A percentile compares a stretch with the other conserved stretches of the same genome.
Evolutionary conservation across 2,329 filamentous ascomycete genomes (phyloP).

Genomic region (Aspergillus sp.): DNA sequence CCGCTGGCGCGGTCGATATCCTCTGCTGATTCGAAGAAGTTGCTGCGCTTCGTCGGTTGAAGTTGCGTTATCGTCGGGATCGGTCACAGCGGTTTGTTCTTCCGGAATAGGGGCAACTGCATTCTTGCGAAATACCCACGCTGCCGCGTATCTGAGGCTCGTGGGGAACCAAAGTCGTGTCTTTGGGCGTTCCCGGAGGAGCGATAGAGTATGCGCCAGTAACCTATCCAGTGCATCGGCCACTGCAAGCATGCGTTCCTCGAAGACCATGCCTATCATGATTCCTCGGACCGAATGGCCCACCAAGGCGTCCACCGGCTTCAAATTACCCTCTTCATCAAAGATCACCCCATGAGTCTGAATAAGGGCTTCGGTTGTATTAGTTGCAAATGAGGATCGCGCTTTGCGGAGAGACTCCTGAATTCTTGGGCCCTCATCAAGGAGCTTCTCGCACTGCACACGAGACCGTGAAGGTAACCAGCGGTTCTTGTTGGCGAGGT

Average conservation of each 20-base stretch:
- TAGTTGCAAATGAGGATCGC: slow-evolving; percentile 16
- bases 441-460: slow-evolving; percentile 14
- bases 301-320: slow-evolving; percentile 2
- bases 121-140: slow-evolving; percentile 32
- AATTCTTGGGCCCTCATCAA: slow-evolving; percentile 12
- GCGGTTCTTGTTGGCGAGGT: slow-evolving; percentile 22
- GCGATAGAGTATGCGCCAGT: slow-evolving; percentile 30
- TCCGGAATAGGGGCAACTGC: slow-evolving; percentile 17
- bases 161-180: slow-evolving; percentile 40
- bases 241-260: slow-evolving; percentile 36
- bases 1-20: slow-evolving; percentile 21
- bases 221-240: slow-evolving; percentile 27
- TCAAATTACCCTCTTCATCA: slow-evolving; percentile 35
- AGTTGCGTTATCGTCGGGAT: slow-evolving; percentile 23
- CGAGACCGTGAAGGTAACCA: slow-evolving; percentile 21
- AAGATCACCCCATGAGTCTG: slow-evolving; percentile 37
- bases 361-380: slow-evolving; percentile 38
- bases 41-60: slow-evolving; percentile 31
- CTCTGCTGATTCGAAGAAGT: slow-evolving; percentile 32
- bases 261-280: slow-evolving; percentile 43
- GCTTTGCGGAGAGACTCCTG: slow-evolving; percentile 22
- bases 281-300: slow-evolving; percentile 29
- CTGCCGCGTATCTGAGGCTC: slow-evolving; percentile 33
- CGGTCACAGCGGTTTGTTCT: slow-evolving; percentile 9
- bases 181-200: slow-evolving; percentile 30